These are phyloP conservation scores for Polytrichum commune DNA, from an alignment of 225 moss, liverwort and hornwort genomes.

Conservation along the genomic window DNA sequence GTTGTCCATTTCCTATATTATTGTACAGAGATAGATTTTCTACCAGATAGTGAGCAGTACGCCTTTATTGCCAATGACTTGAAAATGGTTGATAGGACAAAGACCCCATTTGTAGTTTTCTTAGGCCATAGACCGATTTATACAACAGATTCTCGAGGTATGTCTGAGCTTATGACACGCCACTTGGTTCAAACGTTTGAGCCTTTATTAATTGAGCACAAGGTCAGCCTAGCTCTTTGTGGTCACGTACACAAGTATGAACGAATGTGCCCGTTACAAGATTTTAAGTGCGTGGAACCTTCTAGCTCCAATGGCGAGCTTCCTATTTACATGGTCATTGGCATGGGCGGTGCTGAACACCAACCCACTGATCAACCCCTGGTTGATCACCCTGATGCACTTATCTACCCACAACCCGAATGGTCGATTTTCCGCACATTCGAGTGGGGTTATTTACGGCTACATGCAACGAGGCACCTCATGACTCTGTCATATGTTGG, in stretches of 20 bases:
- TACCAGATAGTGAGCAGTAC: conserved; percentile 33
- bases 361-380: conserved; percentile 36
- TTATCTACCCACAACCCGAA: conserved; percentile 38
- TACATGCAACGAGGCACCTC: conserved; percentile 46
- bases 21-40: conserved; percentile 55
- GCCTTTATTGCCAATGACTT: conserved; percentile 52
- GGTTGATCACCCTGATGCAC: conserved; percentile 10
- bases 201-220: conserved; percentile 41
- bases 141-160: conserved; percentile 13
- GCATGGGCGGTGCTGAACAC: conserved; percentile 51
- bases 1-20: conserved; percentile 67
- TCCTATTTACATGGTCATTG: conserved; percentile 63
- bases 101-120: conserved; percentile 63
- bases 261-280: conserved; percentile 46
- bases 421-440: conserved; percentile 47
- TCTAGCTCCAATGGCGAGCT: conserved; percentile 14
- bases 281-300: conserved; percentile 32
- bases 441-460: conserved; percentile 48
- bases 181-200: conserved; percentile 53
- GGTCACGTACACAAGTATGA: conserved; percentile 76
- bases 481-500: conserved; percentile 53
- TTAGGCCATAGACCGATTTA: conserved; percentile 59
- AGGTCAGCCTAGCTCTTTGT: conserved; percentile 46
- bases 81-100: conserved; percentile 32
- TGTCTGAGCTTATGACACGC: not conserved